Evolutionary conservation across 2,329 filamentous ascomycete genomes (phyloP).

Genomic region (Paracoccidioides brasiliensis): DNA sequence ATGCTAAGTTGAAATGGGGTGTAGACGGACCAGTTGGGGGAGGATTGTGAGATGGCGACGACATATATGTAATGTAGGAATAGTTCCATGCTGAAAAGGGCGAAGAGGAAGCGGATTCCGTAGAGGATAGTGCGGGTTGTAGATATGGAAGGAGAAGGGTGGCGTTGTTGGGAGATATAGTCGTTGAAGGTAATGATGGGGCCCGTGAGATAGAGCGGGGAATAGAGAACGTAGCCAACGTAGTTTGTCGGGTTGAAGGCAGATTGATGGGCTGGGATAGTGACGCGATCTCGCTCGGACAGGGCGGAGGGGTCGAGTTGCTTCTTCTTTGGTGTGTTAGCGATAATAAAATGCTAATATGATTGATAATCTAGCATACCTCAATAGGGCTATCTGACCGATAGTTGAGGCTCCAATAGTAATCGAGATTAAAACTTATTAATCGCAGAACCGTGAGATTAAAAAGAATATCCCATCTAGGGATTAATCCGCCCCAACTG

Average conservation of each 20-base stretch:
- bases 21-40: conserved; percentile 69
- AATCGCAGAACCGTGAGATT: conserved; percentile 86
- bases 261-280: conserved; percentile 53
- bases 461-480: conserved; percentile 93
- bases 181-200: conserved; percentile 98
- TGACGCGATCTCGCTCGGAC: conserved; percentile 76
- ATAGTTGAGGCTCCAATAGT: conserved; percentile 75
- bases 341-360: not conserved
- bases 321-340: conserved; percentile 71
- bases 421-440: conserved; percentile 94
- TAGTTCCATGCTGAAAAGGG: conserved; percentile 78
- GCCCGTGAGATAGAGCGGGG: conserved; percentile 81
- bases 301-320: conserved; percentile 80
- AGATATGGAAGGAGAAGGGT: conserved; percentile 59
- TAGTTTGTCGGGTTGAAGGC: conserved; percentile 79
- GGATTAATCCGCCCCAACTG: conserved; percentile 65
- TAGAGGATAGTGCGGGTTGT: conserved; percentile 62
- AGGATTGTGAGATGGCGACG: conserved; percentile 74
- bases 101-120: conserved; percentile 65
- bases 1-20: conserved; percentile 77
- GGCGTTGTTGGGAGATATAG: conserved; percentile 76
- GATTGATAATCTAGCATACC: conserved; percentile 42
- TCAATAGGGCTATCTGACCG: conserved; percentile 57
- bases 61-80: conserved; percentile 87
- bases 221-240: conserved; percentile 78